Evolutionary conservation across 176 grass and related monocot genomes (phyloP).

Genomic region (Areca catechu): DNA sequence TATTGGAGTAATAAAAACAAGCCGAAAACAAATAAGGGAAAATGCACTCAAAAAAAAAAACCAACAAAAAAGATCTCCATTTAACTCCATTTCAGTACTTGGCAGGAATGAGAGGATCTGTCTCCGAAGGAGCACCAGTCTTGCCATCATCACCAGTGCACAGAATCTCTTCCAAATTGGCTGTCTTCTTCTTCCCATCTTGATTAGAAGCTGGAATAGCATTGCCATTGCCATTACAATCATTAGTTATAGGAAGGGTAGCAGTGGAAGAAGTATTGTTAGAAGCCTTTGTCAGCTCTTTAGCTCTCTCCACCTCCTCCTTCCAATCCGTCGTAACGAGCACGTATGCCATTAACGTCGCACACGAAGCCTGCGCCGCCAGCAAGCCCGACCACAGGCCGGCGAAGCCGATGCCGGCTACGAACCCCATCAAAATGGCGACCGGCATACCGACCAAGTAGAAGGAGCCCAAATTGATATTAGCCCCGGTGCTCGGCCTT

Average conservation of each 20-base stretch:
- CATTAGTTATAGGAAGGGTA: neutral
- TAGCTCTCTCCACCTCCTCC: slow-evolving; percentile 1
- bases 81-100: no score
- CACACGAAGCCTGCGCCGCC: neutral
- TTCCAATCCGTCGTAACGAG: neutral
- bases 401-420: neutral
- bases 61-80: neutral
- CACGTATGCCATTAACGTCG: neutral
- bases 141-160: neutral
- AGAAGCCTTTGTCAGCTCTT: neutral
- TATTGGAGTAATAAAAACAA: no score
- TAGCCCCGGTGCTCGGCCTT: neutral
- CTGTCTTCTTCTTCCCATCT: neutral
- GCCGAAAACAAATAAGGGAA: no score
- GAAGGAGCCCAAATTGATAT: neutral
- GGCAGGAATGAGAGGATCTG: slow-evolving; percentile 3
- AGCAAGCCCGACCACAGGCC: neutral
- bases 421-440: slow-evolving; percentile 1
- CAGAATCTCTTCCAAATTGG: neutral
- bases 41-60: neutral
- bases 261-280: neutral
- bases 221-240: neutral
- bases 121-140: neutral
- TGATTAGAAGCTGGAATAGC: neutral
- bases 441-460: slow-evolving; percentile 4